Conservation (phyloP, 768 basidiomycete genomes). For the Termitomyces sp. region DNA sequence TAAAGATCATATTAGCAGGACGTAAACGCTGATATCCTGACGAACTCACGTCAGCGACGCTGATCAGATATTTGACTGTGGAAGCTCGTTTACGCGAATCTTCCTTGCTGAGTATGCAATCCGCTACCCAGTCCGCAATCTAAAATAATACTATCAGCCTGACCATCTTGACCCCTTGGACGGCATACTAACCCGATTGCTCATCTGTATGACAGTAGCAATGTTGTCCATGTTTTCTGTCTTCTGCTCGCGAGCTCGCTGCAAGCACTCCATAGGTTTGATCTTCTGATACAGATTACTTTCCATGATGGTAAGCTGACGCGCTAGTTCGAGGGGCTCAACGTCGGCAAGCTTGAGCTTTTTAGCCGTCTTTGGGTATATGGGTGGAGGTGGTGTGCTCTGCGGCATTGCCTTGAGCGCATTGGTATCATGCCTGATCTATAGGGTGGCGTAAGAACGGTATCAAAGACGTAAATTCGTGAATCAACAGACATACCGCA, state of each 20-base stretch:
- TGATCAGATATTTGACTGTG: constrained; percentile 87
- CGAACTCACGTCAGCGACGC: constrained; percentile 79
- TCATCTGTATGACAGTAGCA: constrained; percentile 80
- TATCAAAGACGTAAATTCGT: not conserved
- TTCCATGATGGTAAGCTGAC: constrained; percentile 92
- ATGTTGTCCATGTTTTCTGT: constrained; percentile 80
- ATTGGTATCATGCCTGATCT: constrained; percentile 53
- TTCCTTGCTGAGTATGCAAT: constrained; percentile 74
- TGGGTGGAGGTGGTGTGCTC: constrained; percentile 68
- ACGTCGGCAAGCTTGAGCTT: constrained; percentile 83
- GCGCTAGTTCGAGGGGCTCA: constrained; percentile 84
- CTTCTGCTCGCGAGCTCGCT: constrained; percentile 75
- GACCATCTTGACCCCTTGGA: not conserved
- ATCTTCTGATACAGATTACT: constrained; percentile 84
- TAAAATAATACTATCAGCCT: constrained; percentile 23
- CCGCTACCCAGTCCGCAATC: constrained; percentile 94
- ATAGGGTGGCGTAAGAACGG: constrained; percentile 1
- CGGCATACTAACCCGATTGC: constrained; percentile 62
- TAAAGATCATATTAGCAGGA: constrained; percentile 24
- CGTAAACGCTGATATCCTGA: not conserved
- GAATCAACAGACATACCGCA: constrained; percentile 50
- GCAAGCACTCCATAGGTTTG: constrained; percentile 85
- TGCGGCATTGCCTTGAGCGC: constrained; percentile 53
- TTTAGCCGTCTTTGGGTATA: constrained; percentile 67
- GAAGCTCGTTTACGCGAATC: constrained; percentile 81